phyloP scores from a whole-genome alignment of 2,329 filamentous ascomycete genomes.

The Talaromyces sp. region DNA sequence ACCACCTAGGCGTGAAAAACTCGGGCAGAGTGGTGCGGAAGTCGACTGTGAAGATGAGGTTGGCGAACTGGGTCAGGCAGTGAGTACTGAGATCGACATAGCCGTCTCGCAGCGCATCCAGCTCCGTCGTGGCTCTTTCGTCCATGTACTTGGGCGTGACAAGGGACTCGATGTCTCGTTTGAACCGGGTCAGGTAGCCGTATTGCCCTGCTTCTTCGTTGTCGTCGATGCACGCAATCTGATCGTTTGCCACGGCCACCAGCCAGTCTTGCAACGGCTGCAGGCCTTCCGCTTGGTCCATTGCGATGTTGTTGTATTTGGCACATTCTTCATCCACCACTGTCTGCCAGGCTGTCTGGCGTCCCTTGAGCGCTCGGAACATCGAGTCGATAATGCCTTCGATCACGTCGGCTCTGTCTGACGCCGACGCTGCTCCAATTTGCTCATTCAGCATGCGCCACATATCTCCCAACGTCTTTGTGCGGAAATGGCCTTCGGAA shows the following conservation, averaged over 20 bases:
- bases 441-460: constrained; percentile 98
- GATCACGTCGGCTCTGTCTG: constrained; percentile 79
- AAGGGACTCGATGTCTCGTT: constrained; percentile 71
- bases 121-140: constrained; percentile 64
- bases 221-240: constrained; percentile 97
- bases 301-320: constrained; percentile 57
- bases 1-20: constrained; percentile 91
- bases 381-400: constrained; percentile 96
- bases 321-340: constrained; percentile 81
- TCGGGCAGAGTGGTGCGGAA: constrained; percentile 77
- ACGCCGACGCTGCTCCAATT: constrained; percentile 75
- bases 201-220: constrained; percentile 67
- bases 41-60: constrained; percentile 84
- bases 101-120: constrained; percentile 73
- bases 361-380: constrained; percentile 76
- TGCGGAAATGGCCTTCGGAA: constrained; percentile 85
- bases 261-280: constrained; percentile 82
- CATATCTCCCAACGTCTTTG: constrained; percentile 85
- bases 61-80: constrained; percentile 81
- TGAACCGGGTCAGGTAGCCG: constrained; percentile 82
- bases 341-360: constrained; percentile 80
- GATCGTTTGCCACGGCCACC: constrained; percentile 93
- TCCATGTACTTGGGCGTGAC: constrained; percentile 75
- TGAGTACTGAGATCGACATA: constrained; percentile 94
- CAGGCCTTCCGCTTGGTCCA: constrained; percentile 58